Base-by-base conservation (phyloP, 2,329 filamentous ascomycete genomes). In the Trichophyton simii region DNA sequence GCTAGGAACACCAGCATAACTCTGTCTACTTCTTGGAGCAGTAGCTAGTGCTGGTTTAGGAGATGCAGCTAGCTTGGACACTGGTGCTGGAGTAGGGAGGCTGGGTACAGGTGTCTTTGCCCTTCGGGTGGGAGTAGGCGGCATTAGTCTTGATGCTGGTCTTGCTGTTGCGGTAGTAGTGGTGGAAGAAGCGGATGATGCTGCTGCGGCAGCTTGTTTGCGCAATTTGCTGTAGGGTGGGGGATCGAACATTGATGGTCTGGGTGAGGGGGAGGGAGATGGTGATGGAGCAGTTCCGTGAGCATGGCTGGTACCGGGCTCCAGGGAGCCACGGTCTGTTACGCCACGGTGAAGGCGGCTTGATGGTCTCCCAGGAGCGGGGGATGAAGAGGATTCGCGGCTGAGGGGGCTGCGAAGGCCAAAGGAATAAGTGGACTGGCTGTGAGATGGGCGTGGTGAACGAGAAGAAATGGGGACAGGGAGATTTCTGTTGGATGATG, bases 401-500 rank as follows among this genome's bases (percentile, higher is more conserved):
- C 74, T 73, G 44, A 76, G 70, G 2, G 76, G 74, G 60, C 72
- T 75, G 22, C 73, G 72, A 9, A 75, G 65, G 1, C 77, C 73
- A 2, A 72, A 73, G 3, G 76, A 77, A 9, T 66, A 63, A 15
- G 75, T 73, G 28, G 50, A 54, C 7, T 54, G 13, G 3, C 11
- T 20, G 18, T 54, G 50, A n/a, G 50, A 28, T 13, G 50, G 28
- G 55, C 75, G 69, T 31, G 75, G 66, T 57, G 68, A 66, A 61
- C 66, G 68, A 25, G 66, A 60, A 13, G 68, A 67, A 11, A 68
- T 66, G 8, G 71, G 71, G 42, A 64, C 48, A 8, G 67, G 67
- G 15, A 63, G 57, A 44, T 75, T 77, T 58, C 72, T 68, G 62
- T 71, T 82, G 0, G 83, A 80, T 64, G 81, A 80, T 64, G 81